Evolutionary conservation across 2,329 filamentous ascomycete species (phyloP), one percentile per base, ranked within the genome.

Genomic region (Chaetomiaceae sp.): DNA sequence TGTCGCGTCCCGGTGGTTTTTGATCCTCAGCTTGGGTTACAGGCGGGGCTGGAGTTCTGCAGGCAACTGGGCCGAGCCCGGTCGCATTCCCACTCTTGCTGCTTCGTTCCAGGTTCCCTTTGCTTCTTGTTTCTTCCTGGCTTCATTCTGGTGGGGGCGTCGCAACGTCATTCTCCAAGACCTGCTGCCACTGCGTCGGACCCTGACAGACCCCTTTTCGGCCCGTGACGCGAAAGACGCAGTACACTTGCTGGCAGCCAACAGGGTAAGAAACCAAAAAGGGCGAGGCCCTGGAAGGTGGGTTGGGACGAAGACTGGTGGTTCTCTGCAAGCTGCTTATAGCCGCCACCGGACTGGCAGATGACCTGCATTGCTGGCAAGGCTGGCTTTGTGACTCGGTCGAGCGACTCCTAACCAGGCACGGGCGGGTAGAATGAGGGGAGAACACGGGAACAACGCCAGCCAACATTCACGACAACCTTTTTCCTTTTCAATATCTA

Each of bases 341-440:
- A 54, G 37, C 51, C 55, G 47, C 43, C 46, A 53, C 51, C 42
- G 6, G 17, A 19, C 34, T 23, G 45, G 47, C 53, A 55, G 47
- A 55, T 55, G 53, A 55, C 47, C 52, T 39, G 17, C 14, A 9
- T 29, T 27, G 14, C n/a, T 9, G n/a, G n/a, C n/a, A n/a, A 27
- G 5, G 27, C 27, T 31, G 27, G 9, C 34, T 50, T 50, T 34
- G 42, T 29, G 34, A 43, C 29, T 42, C 31, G 29, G 8, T 19
- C n/a, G 43, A 22, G 27, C n/a, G 27, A 19, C 14, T 33, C 36
- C 43, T 47, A 33, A 47, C 53, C n/a, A 49, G 38, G 22, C 43
- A 37, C 25, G 11, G 15, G 22, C 14, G 47, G 17, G 22, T 25
- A 40, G 36, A 42, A 47, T 48, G 44, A 45, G 33, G 23, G 9